Evolutionary conservation across 257 asterid genomes (phyloP).

Genomic region (Paraleonurus japonicus): DNA sequence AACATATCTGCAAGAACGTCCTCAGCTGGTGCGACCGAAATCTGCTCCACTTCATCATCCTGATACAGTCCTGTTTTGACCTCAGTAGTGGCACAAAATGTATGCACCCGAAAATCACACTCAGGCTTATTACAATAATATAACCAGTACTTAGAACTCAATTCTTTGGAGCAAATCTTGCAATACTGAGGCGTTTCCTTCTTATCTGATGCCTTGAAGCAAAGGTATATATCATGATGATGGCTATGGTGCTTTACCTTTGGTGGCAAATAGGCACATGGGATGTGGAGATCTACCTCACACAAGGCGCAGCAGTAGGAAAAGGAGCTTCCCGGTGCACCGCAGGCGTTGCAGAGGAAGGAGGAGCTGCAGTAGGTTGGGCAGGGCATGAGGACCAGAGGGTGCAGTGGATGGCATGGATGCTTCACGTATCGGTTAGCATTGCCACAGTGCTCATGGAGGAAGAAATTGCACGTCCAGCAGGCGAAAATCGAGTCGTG

Average conservation of each 20-base stretch:
- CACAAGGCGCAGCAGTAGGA: slow-evolving; percentile 59
- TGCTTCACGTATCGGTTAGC: slow-evolving; percentile 61
- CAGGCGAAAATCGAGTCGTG: slow-evolving; percentile 52
- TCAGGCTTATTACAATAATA: slow-evolving; percentile 40
- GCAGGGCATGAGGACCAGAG: slow-evolving; percentile 46
- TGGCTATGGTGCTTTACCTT: slow-evolving; percentile 40
- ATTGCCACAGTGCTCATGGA: slow-evolving; percentile 73
- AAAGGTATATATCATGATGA: slow-evolving; percentile 40
- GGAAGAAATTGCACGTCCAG: slow-evolving; percentile 62
- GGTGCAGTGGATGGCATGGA: slow-evolving; percentile 54
- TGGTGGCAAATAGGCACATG: slow-evolving; percentile 51
- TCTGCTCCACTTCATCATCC: slow-evolving; percentile 30
- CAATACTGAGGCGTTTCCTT: slow-evolving; percentile 26
- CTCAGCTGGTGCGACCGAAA: neutral
- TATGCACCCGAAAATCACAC: slow-evolving; percentile 53
- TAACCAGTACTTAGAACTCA: slow-evolving; percentile 45
- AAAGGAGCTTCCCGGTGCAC: slow-evolving; percentile 46
- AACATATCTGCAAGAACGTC: slow-evolving; percentile 20
- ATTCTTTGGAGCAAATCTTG: slow-evolving; percentile 38
- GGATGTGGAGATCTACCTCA: slow-evolving; percentile 64
- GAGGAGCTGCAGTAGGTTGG: slow-evolving; percentile 70
- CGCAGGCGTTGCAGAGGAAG: slow-evolving; percentile 60
- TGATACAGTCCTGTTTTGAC: slow-evolving; percentile 54
- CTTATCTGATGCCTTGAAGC: neutral
- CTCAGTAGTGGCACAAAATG: slow-evolving; percentile 55